phyloP scores from a whole-genome alignment of 306 rosid species.

The Cucurbita maxima region DNA sequence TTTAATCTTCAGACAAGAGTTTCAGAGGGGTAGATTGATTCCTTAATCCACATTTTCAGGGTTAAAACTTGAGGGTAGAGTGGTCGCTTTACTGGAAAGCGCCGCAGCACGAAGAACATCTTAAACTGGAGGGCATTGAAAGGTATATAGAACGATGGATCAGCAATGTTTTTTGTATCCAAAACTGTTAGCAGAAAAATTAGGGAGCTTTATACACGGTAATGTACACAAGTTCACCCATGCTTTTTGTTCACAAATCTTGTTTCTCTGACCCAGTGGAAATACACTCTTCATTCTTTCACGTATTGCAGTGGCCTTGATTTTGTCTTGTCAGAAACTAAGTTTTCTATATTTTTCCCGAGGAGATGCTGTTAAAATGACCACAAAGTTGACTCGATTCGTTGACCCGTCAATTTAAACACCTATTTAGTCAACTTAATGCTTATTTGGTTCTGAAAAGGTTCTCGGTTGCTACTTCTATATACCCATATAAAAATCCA shows the following conservation, averaged over 20 bases:
- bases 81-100: not conserved
- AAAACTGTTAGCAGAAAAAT: not conserved
- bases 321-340: not conserved
- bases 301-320: not conserved
- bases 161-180: not conserved
- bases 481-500: slow-evolving; percentile 38
- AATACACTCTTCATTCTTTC: not conserved
- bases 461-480: slow-evolving; percentile 35
- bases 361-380: not conserved
- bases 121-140: not conserved
- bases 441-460: not conserved
- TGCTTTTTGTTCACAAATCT: not conserved
- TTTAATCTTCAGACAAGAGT: not conserved
- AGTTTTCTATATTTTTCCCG: not conserved
- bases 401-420: not conserved
- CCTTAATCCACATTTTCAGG: not conserved
- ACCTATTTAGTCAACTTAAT: not conserved
- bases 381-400: slow-evolving; percentile 2
- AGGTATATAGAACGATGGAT: not conserved
- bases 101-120: not conserved
- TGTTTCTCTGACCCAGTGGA: not conserved
- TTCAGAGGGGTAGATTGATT: not conserved
- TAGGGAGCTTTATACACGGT: not conserved
- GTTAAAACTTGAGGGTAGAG: slow-evolving; percentile 5
- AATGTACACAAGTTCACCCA: not conserved